A percentile compares a stretch with the other conserved stretches of the same genome.
These are phyloP conservation scores for Pluteus cervinus DNA, from an alignment of 768 basidiomycete genomes.

Conservation along the genomic window DNA sequence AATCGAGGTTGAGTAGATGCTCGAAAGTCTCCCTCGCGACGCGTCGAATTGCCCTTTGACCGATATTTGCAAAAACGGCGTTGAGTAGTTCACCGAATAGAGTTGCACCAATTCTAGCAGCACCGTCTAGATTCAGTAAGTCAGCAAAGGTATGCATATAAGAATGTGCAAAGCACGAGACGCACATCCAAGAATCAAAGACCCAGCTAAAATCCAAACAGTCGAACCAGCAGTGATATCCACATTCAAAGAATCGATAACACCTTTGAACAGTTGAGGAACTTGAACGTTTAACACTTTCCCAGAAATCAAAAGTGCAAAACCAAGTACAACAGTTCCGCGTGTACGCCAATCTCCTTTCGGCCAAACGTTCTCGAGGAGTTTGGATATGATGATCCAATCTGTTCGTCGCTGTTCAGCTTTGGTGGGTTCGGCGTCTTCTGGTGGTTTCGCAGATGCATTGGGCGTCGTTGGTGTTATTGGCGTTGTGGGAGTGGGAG, in stretches of 20 bases:
- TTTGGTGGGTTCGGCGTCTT: conserved; percentile 20
- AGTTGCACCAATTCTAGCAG: conserved; percentile 83
- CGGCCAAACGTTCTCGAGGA: conserved; percentile 94
- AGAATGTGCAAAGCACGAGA: not conserved
- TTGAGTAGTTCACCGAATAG: conserved; percentile 90
- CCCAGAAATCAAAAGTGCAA: conserved; percentile 72
- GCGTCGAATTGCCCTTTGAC: conserved; percentile 89
- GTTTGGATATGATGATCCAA: conserved; percentile 77
- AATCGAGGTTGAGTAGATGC: conserved; percentile 84
- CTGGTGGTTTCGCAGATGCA: conserved; percentile 1
- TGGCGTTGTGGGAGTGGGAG: not conserved
- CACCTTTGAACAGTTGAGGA: conserved; percentile 89
- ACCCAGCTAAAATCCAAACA: conserved; percentile 90
- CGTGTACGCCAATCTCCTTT: conserved; percentile 78
- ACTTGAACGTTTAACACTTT: conserved; percentile 99
- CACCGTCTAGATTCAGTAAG: conserved; percentile 58
- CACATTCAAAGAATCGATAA: conserved; percentile 88
- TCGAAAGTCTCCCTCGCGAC: conserved; percentile 96
- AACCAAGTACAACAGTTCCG: conserved; percentile 74
- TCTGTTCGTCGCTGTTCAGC: conserved; percentile 66
- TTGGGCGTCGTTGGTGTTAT: not conserved
- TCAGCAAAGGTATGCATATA: conserved; percentile 1
- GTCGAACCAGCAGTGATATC: conserved; percentile 69
- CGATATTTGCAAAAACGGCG: conserved; percentile 93
- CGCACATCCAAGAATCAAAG: conserved; percentile 87